These are phyloP conservation scores for Populus simonii DNA, from an alignment of 345 rosid species.

Conservation along the genomic window DNA sequence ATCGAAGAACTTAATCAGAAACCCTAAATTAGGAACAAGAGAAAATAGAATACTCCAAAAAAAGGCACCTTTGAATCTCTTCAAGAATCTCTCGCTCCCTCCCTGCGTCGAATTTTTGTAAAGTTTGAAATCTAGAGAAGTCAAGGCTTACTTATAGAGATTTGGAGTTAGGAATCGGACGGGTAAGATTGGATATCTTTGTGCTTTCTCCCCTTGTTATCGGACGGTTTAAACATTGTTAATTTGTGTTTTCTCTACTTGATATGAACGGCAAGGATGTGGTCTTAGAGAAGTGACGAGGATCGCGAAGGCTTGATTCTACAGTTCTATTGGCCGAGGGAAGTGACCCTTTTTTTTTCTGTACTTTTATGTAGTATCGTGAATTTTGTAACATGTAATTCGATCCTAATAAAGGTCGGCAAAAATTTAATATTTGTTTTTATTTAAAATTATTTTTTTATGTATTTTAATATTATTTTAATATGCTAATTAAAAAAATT, in stretches of 20 bases:
- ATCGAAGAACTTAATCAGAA: not conserved
- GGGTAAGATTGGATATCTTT: constrained; percentile 38
- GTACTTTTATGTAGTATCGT: not conserved
- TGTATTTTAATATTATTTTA: too few relatives aligned
- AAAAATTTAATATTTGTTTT: too few relatives aligned
- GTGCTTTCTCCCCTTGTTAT: constrained; percentile 47
- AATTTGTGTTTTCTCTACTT: constrained; percentile 53
- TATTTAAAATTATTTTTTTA: too few relatives aligned
- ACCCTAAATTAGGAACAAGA: not conserved
- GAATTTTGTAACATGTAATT: not conserved
- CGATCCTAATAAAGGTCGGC: too few relatives aligned
- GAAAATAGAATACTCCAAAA: not conserved
- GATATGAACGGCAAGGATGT: constrained; percentile 41
- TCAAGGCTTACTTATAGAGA: constrained; percentile 15
- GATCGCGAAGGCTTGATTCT: constrained; percentile 30
- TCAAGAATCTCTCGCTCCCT: not conserved
- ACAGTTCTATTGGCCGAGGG: constrained; percentile 25
- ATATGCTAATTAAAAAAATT: too few relatives aligned
- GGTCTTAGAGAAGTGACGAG: constrained; percentile 20
- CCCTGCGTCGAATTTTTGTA: not conserved
- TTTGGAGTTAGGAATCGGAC: constrained; percentile 21
- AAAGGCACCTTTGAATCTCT: constrained; percentile 21
- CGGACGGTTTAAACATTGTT: constrained; percentile 35
- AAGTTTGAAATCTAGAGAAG: rapidly evolving
- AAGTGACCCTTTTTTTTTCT: too few relatives aligned